Percentiles rank a stretch among this genome's conserved stretches.
Conservation (phyloP, 768 basidiomycete species). For the Tricholoma terreum region DNA sequence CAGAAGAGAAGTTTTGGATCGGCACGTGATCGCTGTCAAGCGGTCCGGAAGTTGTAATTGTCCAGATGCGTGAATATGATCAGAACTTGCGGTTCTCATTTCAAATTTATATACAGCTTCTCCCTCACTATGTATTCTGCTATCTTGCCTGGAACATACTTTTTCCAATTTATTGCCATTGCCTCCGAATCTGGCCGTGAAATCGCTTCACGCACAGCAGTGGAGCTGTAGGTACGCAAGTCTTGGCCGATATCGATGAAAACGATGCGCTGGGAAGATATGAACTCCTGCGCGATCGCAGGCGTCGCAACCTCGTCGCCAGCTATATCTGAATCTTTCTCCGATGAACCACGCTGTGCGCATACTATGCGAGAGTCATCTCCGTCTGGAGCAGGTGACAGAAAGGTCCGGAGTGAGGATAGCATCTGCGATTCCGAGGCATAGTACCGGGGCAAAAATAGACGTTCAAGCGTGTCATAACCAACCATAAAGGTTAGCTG, state of each 20-base stretch:
- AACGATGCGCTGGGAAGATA: constrained; percentile 47
- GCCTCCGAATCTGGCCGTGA: constrained; percentile 12
- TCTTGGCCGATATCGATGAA: constrained; percentile 60
- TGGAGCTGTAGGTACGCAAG: constrained; percentile 66
- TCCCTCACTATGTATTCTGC: constrained; percentile 17
- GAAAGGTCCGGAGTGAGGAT: constrained; percentile 51
- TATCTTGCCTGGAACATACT: constrained; percentile 15
- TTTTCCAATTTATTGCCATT: constrained; percentile 12
- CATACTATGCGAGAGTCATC: constrained; percentile 58
- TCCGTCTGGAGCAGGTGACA: constrained; percentile 42
- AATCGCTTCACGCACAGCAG: constrained; percentile 53
- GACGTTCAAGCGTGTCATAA: constrained; percentile 79
- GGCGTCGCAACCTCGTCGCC: constrained; percentile 13
- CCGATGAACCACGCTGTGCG: constrained; percentile 40
- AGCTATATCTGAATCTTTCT: constrained; percentile 2
- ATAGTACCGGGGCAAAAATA: constrained; percentile 78
- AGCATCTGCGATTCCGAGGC: constrained; percentile 52
- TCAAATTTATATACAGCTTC: constrained; percentile 10
- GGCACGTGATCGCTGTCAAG: constrained; percentile 15
- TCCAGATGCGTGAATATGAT: too few species aligned
- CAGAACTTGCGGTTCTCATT: background rate
- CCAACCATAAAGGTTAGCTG: constrained; percentile 75
- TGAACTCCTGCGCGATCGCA: constrained; percentile 44
- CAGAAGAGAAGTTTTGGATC: background rate
- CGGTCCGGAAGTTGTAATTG: background rate